A percentile compares a stretch with the other conserved stretches of the same genome.
Conservation (phyloP, 345 rosid genomes). For the Luvunga scandens region DNA sequence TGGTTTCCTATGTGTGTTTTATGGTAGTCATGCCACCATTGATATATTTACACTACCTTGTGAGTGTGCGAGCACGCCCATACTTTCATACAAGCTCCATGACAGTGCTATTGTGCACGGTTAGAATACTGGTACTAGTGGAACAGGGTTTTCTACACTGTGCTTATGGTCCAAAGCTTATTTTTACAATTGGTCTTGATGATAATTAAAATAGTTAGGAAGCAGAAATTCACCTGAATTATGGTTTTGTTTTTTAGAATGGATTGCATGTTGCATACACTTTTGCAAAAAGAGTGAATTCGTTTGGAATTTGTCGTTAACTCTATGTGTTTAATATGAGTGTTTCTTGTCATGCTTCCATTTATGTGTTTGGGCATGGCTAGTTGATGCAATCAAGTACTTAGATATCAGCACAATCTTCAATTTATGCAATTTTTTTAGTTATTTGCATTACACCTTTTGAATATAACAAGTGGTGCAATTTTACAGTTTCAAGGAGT, state of each 20-base stretch:
- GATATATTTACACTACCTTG: neutral
- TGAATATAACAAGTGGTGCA: constrained; percentile 1
- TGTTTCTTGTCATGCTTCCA: neutral
- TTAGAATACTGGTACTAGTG: neutral
- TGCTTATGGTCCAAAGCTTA: neutral
- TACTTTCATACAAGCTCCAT: neutral
- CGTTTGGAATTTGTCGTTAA: neutral
- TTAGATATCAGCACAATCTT: neutral
- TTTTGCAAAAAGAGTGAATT: neutral
- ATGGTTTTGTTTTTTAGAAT: neutral
- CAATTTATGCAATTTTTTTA: neutral
- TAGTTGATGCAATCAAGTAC: neutral
- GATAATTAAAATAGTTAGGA: neutral
- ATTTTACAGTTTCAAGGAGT: constrained; percentile 70
- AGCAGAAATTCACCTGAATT: neutral
- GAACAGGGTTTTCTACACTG: neutral
- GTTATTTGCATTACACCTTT: constrained; percentile 8
- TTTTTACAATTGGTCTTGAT: neutral
- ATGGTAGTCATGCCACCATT: neutral
- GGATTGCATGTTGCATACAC: neutral
- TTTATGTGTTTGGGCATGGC: neutral
- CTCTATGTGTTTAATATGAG: neutral
- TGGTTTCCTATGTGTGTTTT: neutral
- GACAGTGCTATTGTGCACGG: neutral
- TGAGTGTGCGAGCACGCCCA: neutral